Conservation (phyloP, 23 red algal genomes). For the Gracilaria domingensis region DNA sequence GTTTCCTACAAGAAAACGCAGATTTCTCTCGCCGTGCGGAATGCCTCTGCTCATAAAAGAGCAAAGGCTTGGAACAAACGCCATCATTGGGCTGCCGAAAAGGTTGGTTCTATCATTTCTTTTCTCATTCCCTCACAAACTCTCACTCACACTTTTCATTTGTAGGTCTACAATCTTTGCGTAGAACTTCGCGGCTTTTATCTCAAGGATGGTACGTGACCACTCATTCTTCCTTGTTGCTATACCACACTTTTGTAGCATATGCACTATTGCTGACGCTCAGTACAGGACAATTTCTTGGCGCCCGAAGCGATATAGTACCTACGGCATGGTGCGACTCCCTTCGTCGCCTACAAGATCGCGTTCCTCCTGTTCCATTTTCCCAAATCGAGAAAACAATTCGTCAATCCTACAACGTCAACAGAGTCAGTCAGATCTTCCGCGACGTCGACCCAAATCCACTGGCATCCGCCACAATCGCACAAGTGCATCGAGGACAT, state of each 20-base stretch:
- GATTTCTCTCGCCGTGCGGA: conserved; percentile 35
- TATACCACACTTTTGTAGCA: not conserved
- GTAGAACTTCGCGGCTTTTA: conserved; percentile 91
- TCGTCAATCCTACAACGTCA: conserved; percentile 63
- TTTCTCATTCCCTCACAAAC: not conserved
- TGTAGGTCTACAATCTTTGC: conserved; percentile 66
- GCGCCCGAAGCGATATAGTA: conserved; percentile 82
- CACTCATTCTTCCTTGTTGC: not conserved
- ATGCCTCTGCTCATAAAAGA: conserved; percentile 25
- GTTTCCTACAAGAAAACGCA: conserved; percentile 83
- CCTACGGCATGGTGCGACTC: conserved; percentile 81
- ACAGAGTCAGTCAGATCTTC: conserved; percentile 82
- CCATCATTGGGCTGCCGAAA: conserved; percentile 88
- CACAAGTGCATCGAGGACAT: conserved; percentile 85
- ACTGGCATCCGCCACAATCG: conserved; percentile 91
- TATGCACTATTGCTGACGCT: not conserved
- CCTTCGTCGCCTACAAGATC: conserved; percentile 82
- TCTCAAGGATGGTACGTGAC: conserved; percentile 87
- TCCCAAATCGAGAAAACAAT: conserved; percentile 73
- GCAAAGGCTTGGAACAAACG: conserved; percentile 73
- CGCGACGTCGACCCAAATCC: conserved; percentile 60
- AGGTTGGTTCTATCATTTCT: conserved; percentile 6
- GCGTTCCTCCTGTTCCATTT: conserved; percentile 77
- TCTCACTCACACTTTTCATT: not conserved
- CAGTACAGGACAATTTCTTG: conserved; percentile 73